These are phyloP conservation scores for Incumbomyces delicatus DNA, from an alignment of 2,329 filamentous ascomycete species.

Conservation along the genomic window DNA sequence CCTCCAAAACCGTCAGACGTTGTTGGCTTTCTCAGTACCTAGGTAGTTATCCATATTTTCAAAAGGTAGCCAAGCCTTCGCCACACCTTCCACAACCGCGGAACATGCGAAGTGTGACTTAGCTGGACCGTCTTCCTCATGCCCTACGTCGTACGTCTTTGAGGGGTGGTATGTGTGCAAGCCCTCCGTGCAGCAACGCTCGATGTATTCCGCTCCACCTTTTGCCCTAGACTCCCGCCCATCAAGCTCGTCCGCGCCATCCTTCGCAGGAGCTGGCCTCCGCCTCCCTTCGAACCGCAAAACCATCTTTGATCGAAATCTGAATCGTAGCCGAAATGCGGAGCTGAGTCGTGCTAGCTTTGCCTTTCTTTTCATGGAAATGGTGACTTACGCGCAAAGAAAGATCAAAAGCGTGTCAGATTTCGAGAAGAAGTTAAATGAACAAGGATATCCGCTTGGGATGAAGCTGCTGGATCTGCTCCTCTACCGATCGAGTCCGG, in stretches of 20 bases:
- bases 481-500: conserved; percentile 72
- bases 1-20: too few relatives aligned
- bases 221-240: conserved; percentile 2
- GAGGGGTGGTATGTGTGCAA: too few relatives aligned
- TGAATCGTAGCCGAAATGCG: conserved; percentile 78
- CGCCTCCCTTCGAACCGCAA: conserved; percentile 88
- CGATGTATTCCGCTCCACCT: conserved; percentile 1
- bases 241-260: conserved; percentile 14
- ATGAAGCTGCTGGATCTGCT: conserved; percentile 91
- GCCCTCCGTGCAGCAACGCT: too few relatives aligned
- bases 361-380: conserved; percentile 90
- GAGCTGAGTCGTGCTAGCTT: conserved; percentile 91
- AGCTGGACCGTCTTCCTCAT: too few relatives aligned
- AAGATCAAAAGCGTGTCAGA: conserved; percentile 88
- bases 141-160: too few relatives aligned
- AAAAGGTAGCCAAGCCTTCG: too few relatives aligned
- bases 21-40: too few relatives aligned
- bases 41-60: too few relatives aligned
- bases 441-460: conserved; percentile 87
- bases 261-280: conserved; percentile 45
- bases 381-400: conserved; percentile 89
- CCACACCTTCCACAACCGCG: too few relatives aligned
- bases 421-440: conserved; percentile 79
- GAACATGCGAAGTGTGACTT: too few relatives aligned
- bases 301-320: conserved; percentile 92